Conservation (phyloP, 2,329 filamentous ascomycete species). For the Parafenestella ontariensis region DNA sequence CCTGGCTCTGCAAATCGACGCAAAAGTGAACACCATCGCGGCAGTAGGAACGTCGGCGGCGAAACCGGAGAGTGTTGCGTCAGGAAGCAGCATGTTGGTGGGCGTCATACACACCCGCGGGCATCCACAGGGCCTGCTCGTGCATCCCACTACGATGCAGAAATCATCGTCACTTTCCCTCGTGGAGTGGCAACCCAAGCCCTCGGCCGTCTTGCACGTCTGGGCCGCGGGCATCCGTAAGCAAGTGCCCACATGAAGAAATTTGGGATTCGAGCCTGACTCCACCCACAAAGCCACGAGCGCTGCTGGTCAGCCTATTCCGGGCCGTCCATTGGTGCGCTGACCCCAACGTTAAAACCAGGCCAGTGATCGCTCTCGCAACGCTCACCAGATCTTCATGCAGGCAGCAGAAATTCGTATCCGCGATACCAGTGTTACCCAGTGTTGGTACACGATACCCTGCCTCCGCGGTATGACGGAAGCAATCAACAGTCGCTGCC, state of each 20-base stretch:
- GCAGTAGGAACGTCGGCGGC: conserved; percentile 23
- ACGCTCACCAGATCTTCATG: conserved; percentile 4
- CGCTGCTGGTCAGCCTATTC: conserved; percentile 10
- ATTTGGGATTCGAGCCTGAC: conserved; percentile 15
- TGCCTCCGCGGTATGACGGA: conserved; percentile 2
- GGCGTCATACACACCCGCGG: conserved; percentile 27
- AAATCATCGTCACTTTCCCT: conserved; percentile 23
- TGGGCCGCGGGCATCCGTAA: conserved; percentile 28
- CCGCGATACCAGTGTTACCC: not conserved
- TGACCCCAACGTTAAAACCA: not conserved
- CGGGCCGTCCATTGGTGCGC: conserved; percentile 5
- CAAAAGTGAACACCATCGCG: conserved; percentile 17
- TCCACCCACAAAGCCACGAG: conserved; percentile 17
- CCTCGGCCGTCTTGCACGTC: conserved; percentile 20
- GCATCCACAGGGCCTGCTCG: conserved; percentile 14
- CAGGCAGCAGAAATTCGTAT: conserved; percentile 11
- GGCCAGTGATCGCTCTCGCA: not conserved
- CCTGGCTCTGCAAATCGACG: conserved; percentile 22
- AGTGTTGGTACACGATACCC: not conserved
- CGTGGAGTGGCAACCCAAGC: conserved; percentile 25
- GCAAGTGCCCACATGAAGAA: conserved; percentile 22
- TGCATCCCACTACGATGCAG: conserved; percentile 15
- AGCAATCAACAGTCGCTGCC: not conserved
- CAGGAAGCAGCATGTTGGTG: conserved; percentile 5
- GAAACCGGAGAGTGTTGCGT: conserved; percentile 13